Conservation (phyloP, 345 rosid genomes). For the Cardiospermum halicacabum region DNA sequence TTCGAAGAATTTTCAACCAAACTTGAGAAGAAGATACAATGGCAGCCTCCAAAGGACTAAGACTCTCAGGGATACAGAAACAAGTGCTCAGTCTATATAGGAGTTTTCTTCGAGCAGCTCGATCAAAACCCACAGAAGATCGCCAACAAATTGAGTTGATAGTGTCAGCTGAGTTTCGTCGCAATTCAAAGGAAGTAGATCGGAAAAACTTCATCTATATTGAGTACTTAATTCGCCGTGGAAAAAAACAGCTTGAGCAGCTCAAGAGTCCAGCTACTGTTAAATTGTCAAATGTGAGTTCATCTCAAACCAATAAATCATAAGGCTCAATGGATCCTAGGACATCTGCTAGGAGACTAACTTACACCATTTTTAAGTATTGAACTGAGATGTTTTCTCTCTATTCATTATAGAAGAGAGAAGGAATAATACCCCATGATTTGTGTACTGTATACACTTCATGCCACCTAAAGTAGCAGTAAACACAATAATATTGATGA, state of each 20-base stretch:
- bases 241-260: constrained; percentile 77
- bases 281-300: constrained; percentile 35
- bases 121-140: constrained; percentile 54
- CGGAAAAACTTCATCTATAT: constrained; percentile 72
- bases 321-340: constrained; percentile 12
- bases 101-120: constrained; percentile 79
- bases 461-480: neutral
- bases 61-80: constrained; percentile 84
- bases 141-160: constrained; percentile 50
- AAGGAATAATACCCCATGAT: neutral
- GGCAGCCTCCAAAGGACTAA: constrained; percentile 26
- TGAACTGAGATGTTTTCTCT: neutral
- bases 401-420: neutral
- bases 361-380: neutral
- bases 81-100: constrained; percentile 79
- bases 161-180: constrained; percentile 63
- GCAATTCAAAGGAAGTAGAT: constrained; percentile 57
- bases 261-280: constrained; percentile 56
- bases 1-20: neutral
- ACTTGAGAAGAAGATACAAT: constrained; percentile 20
- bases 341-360: neutral
- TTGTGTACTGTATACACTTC: neutral
- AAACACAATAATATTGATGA: too few relatives aligned
- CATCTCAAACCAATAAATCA: constrained; percentile 17
- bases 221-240: constrained; percentile 76